Conservation (phyloP, 306 rosid genomes). For the Oxytropis ochrocephala region DNA sequence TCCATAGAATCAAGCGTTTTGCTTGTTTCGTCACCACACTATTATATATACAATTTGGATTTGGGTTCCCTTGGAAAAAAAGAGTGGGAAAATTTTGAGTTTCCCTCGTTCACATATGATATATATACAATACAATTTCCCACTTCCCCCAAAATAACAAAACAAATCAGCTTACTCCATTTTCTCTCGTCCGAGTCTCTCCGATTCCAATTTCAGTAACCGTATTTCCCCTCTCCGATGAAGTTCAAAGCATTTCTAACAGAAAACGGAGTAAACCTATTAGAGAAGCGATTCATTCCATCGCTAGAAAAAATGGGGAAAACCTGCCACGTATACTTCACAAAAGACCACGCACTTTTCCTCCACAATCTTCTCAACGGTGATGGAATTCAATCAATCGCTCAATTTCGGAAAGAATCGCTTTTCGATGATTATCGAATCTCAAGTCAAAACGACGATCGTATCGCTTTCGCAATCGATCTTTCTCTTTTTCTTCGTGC, state of each 20-base stretch:
- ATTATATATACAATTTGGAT: too few species aligned
- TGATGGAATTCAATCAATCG: slow-evolving; percentile 76
- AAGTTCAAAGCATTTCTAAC: slow-evolving; percentile 86
- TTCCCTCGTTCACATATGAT: not conserved
- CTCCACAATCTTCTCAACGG: slow-evolving; percentile 91
- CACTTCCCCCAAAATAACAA: not conserved
- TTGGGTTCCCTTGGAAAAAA: too few species aligned
- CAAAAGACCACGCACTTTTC: slow-evolving; percentile 68
- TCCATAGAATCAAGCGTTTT: too few species aligned
- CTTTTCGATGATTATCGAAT: slow-evolving; percentile 77
- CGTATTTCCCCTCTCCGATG: slow-evolving; percentile 25
- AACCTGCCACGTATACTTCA: slow-evolving; percentile 64
- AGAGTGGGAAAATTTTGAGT: not conserved
- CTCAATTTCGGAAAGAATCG: slow-evolving; percentile 71
- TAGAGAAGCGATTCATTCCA: slow-evolving; percentile 77
- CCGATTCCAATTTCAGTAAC: not conserved
- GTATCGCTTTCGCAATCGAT: slow-evolving; percentile 79
- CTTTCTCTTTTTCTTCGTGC: slow-evolving; percentile 82
- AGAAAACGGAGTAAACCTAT: slow-evolving; percentile 60
- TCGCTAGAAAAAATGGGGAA: slow-evolving; percentile 78
- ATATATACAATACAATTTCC: not conserved
- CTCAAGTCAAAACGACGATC: slow-evolving; percentile 79
- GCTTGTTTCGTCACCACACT: too few species aligned
- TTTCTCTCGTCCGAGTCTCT: not conserved
- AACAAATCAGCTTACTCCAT: not conserved